Evolutionary conservation across 2,329 filamentous ascomycete species (phyloP).

Genomic region (Diaporthe ampelina): DNA sequence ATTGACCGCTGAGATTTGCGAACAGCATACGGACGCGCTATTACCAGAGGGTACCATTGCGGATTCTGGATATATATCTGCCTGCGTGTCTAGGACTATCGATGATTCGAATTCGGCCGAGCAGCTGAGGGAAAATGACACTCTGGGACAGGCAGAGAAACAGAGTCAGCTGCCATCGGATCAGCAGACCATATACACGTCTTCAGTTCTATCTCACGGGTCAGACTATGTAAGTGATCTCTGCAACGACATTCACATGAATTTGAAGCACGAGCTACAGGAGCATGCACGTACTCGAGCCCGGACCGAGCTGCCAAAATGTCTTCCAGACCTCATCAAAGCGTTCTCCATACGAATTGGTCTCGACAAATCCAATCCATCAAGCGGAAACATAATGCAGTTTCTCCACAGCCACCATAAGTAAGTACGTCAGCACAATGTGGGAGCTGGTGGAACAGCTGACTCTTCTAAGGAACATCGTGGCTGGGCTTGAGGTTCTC

Average conservation of each 20-base stretch:
- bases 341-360: neutral
- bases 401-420: neutral
- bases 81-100: neutral
- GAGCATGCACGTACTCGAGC: neutral
- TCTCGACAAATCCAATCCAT: neutral
- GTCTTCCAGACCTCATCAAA: conserved; percentile 1
- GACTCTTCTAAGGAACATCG: neutral
- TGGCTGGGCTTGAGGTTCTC: neutral
- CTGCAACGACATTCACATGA: neutral
- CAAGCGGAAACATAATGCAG: neutral
- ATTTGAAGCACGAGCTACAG: neutral
- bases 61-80: neutral
- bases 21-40: neutral
- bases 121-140: neutral
- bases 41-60: neutral
- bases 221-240: neutral
- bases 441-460: neutral
- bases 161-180: neutral
- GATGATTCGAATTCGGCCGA: neutral
- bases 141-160: neutral
- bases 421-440: neutral
- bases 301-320: neutral
- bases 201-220: neutral
- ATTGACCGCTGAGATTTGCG: neutral
- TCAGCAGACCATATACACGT: neutral